Base-by-base conservation (phyloP, 306 rosid genomes). In the Quercus wislizeni region DNA sequence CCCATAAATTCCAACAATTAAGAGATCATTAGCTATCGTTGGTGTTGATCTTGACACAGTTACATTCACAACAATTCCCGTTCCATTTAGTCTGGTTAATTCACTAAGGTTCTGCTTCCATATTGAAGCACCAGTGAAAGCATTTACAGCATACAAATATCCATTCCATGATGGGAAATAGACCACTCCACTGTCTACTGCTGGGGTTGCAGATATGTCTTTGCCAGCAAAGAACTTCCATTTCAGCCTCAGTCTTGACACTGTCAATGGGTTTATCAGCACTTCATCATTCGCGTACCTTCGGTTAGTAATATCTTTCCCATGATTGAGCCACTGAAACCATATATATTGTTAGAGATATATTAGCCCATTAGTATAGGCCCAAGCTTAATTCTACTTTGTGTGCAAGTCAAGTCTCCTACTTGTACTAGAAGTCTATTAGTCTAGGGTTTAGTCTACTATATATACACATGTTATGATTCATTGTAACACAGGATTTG, bases 121-220 rank as follows among this genome's bases (percentile, higher is more conserved):
- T 69, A 77, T 68, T 54, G 80, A 55, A 17, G 41, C 19, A 11
- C 89, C 89, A 12, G 46, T 74, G 6, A 74, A 55, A 20, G 85
- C 83, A 63, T 77, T 70, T 21, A 86, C 85, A 0, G 83, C 87
- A 38, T 80, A 80, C 28, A 86, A 55, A 46, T 73, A 56, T 23
- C 89, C 85, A 23, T 86, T 80, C 89, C 89, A 86, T 3, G 89
- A 86, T 18, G 89, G 89, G 57, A 86, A 86, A 51, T 86, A 77
- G 35, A 80, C 81, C 46, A 58, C 74, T 33, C 87, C 87, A 6
- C 55, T 41, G 8, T 84, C 85, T 21, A 86, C 62, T 18, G 85
- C 78, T 1, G 85, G 86, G 6, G 85, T 86, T 12, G 89, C 89
- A 0, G 79, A 73, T 51, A 82, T 79, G 71, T 86, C 86, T 62